phyloP scores from a whole-genome alignment of 148 eudicot species.

The Fagopyrum homotropicum region DNA sequence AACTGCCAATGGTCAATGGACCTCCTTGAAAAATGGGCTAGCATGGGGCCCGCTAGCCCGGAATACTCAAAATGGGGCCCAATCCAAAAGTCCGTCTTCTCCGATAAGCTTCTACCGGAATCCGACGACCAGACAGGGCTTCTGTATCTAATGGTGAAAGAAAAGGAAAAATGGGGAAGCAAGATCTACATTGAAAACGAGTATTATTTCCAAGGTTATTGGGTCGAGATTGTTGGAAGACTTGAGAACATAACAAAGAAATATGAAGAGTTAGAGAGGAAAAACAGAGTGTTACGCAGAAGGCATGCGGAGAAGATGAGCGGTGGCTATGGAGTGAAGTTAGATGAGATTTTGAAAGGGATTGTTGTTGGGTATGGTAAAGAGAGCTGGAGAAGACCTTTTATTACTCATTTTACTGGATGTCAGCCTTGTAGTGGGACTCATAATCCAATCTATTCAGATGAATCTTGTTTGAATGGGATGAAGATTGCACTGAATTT shows the following conservation, averaged over 20 bases:
- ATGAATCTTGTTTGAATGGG: constrained; percentile 46
- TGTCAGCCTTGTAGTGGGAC: constrained; percentile 58
- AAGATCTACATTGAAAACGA: constrained; percentile 66
- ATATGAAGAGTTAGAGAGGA: constrained; percentile 24
- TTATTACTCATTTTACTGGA: constrained; percentile 75
- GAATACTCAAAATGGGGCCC: constrained; percentile 67
- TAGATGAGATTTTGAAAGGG: neutral
- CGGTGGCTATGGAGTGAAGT: neutral
- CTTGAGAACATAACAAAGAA: constrained; percentile 54
- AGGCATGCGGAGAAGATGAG: neutral
- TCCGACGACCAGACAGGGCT: constrained; percentile 89
- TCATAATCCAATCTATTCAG: constrained; percentile 1
- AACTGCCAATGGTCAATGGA: constrained; percentile 95
- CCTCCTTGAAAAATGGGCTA: constrained; percentile 58
- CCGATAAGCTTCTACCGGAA: constrained; percentile 57
- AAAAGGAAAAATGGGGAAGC: constrained; percentile 41
- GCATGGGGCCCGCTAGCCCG: constrained; percentile 68
- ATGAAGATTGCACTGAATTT: constrained; percentile 75
- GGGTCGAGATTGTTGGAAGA: constrained; percentile 55
- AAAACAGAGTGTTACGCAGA: neutral
- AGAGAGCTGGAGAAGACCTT: constrained; percentile 51
- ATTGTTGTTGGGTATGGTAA: neutral
- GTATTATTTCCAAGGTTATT: constrained; percentile 59
- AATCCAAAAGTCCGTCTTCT: constrained; percentile 26
- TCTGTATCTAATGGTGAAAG: constrained; percentile 52